Conservation (phyloP, 306 rosid genomes). For the Erythrophleum fordii region DNA sequence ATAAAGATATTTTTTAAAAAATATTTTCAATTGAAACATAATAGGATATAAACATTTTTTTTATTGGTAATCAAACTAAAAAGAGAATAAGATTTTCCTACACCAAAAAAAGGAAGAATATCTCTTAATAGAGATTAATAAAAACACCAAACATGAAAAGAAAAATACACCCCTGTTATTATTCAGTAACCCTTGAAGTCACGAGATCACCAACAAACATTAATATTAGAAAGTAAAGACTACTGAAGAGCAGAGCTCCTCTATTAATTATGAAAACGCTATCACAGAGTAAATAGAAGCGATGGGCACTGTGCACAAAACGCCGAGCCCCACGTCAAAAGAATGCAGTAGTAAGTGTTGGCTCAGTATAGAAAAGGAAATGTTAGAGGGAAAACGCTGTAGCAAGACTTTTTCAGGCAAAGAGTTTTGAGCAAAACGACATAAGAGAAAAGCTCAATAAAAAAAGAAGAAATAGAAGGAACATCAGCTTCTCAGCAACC, state of each 20-base stretch:
- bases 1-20: not conserved
- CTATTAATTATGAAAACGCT: slow-evolving; percentile 30
- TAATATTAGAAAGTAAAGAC: not conserved
- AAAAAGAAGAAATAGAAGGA: not conserved
- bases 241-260: not conserved
- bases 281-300: not conserved
- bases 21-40: not conserved
- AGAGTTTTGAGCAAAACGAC: slow-evolving; percentile 42
- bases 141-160: not conserved
- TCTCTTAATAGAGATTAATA: not conserved
- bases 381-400: not conserved
- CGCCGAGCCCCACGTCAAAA: slow-evolving; percentile 22
- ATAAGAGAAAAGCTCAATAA: slow-evolving; percentile 38
- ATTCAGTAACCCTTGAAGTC: not conserved
- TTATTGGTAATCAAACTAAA: not conserved
- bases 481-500: not conserved
- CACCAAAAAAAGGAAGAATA: not conserved
- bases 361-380: slow-evolving; percentile 1
- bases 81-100: not conserved
- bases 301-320: not conserved
- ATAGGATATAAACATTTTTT: not conserved
- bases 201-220: not conserved
- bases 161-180: not conserved
- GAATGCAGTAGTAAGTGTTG: not conserved
- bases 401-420: not conserved